Evolutionary conservation across 768 basidiomycete species (phyloP).

Genomic region (Xerocomellus dryophilus): DNA sequence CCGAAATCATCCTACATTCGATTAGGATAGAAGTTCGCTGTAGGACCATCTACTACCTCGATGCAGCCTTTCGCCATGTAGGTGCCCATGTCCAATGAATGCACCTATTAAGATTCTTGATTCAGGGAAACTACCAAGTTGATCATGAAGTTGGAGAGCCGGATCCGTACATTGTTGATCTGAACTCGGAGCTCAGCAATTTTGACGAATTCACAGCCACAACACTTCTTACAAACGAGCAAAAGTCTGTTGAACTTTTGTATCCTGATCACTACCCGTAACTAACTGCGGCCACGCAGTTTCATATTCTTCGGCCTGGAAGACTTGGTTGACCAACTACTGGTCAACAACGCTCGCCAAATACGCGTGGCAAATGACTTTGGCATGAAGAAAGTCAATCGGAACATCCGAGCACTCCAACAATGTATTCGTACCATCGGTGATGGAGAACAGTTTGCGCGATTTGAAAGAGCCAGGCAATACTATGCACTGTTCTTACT

Average conservation of each 20-base stretch:
- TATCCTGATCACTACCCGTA: background rate
- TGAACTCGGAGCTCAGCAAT: slow-evolving; percentile 75
- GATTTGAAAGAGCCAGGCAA: slow-evolving; percentile 71
- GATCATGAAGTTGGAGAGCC: slow-evolving; percentile 87
- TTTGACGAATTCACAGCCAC: slow-evolving; percentile 68
- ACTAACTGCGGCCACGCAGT: slow-evolving; percentile 38
- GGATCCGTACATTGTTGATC: slow-evolving; percentile 82
- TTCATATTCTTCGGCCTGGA: slow-evolving; percentile 88
- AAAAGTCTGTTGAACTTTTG: slow-evolving; percentile 49
- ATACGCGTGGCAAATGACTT: slow-evolving; percentile 66
- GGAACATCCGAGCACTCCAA: slow-evolving; percentile 88
- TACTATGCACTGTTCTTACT: slow-evolving; percentile 80
- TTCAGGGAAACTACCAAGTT: slow-evolving; percentile 79
- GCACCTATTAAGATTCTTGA: slow-evolving; percentile 7
- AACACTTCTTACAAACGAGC: slow-evolving; percentile 60
- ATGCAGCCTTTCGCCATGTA: slow-evolving; percentile 75
- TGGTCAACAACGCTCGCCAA: slow-evolving; percentile 71
- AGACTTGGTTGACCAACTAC: slow-evolving; percentile 76
- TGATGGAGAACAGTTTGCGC: slow-evolving; percentile 54
- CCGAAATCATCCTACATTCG: slow-evolving; percentile 81
- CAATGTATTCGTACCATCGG: slow-evolving; percentile 83
- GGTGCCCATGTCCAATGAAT: slow-evolving; percentile 21
- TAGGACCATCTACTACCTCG: slow-evolving; percentile 75
- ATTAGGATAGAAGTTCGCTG: slow-evolving; percentile 87
- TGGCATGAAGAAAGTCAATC: slow-evolving; percentile 82